These are phyloP conservation scores for Ormosia semicastrata DNA, from an alignment of 306 rosid species.

Conservation along the genomic window DNA sequence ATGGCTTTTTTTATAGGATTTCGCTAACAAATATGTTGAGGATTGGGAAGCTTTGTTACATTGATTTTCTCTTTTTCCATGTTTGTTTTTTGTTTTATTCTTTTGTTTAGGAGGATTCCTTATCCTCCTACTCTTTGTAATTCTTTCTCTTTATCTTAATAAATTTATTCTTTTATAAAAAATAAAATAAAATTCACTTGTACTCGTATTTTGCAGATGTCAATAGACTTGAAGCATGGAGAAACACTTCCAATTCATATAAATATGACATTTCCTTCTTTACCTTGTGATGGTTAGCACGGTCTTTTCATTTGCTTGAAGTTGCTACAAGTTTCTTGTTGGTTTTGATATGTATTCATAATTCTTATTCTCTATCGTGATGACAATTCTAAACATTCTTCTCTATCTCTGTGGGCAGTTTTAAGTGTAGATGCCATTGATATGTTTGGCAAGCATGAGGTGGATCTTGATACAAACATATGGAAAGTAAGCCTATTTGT, in stretches of 20 bases:
- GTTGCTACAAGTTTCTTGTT: too few relatives aligned
- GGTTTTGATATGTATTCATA: background rate
- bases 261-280: constrained; percentile 86
- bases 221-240: constrained; percentile 94
- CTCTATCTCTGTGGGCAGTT: constrained; percentile 49
- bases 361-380: background rate
- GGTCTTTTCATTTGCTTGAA: constrained; percentile 7
- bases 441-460: constrained; percentile 98
- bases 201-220: constrained; percentile 61
- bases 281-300: constrained; percentile 92
- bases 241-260: constrained; percentile 96
- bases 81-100: too few relatives aligned
- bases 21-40: too few relatives aligned
- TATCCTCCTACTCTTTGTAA: too few relatives aligned
- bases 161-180: too few relatives aligned
- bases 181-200: too few relatives aligned
- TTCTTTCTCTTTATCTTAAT: too few relatives aligned
- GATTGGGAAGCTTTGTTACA: too few relatives aligned
- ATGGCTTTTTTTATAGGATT: too few relatives aligned
- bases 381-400: constrained; percentile 15
- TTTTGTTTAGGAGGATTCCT: too few relatives aligned
- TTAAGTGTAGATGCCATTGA: too few relatives aligned
- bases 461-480: constrained; percentile 93
- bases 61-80: too few relatives aligned
- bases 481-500: constrained; percentile 99